These are phyloP conservation scores for Pythium pectinolyticum DNA, from an alignment of 352 stramenopile species.

Conservation along the genomic window DNA sequence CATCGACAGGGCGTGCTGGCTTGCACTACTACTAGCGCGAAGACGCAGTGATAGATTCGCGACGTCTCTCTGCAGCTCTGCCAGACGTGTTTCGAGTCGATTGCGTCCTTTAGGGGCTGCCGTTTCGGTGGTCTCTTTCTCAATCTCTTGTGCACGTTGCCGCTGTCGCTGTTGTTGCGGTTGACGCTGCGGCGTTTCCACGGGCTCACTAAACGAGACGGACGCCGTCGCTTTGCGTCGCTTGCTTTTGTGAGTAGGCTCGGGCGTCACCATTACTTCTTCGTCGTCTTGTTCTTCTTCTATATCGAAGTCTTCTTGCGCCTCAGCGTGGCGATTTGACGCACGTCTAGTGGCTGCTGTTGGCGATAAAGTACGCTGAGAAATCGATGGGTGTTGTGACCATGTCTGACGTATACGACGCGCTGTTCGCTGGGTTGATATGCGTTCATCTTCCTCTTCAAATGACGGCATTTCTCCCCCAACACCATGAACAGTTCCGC, in stretches of 20 bases:
- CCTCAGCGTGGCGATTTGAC: background rate
- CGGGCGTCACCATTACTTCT: conserved; percentile 1
- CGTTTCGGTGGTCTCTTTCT: background rate
- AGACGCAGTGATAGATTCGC: conserved; percentile 73
- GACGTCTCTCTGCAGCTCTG: conserved; percentile 76
- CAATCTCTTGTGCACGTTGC: background rate
- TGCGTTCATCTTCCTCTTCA: conserved; percentile 25
- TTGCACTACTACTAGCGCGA: conserved; percentile 36
- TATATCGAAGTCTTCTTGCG: conserved; percentile 2
- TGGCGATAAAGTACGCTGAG: background rate
- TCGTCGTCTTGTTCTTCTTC: conserved; percentile 17
- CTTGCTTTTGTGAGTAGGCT: conserved; percentile 3
- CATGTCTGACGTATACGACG: conserved; percentile 7
- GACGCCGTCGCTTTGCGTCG: conserved; percentile 18
- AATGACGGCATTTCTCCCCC: conserved; percentile 20
- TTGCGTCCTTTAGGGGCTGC: conserved; percentile 38
- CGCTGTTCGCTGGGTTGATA: conserved; percentile 1
- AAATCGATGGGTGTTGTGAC: background rate
- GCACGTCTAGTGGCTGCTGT: background rate
- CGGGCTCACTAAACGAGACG: conserved; percentile 31
- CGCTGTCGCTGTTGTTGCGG: background rate
- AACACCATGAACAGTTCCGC: background rate
- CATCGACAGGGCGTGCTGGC: conserved; percentile 26
- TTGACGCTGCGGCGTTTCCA: conserved; percentile 11
- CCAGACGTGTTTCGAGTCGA: conserved; percentile 58